Evolutionary conservation across 2,329 filamentous ascomycete genomes (phyloP).

Genomic region (Neofusicoccum laricinum): DNA sequence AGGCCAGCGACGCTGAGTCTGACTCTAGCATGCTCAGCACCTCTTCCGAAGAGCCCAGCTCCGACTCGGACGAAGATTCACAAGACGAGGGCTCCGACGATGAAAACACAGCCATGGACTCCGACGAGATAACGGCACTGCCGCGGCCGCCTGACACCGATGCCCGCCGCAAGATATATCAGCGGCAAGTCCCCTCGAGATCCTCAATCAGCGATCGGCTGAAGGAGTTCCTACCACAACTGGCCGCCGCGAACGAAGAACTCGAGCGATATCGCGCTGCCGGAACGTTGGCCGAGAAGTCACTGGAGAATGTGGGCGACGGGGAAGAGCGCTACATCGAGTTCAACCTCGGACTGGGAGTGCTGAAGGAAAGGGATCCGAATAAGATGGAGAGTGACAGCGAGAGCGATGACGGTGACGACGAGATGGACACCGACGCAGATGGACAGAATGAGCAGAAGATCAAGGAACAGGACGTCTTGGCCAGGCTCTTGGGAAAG

Average conservation of each 20-base stretch:
- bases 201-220: slow-evolving; percentile 27
- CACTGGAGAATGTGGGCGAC: slow-evolving; percentile 34
- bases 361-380: slow-evolving; percentile 40
- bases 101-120: slow-evolving; percentile 17
- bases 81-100: slow-evolving; percentile 25
- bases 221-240: slow-evolving; percentile 40
- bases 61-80: slow-evolving; percentile 24
- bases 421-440: slow-evolving; percentile 18
- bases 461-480: slow-evolving; percentile 27
- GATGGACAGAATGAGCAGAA: background rate
- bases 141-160: background rate
- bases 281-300: slow-evolving; percentile 35
- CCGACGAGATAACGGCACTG: slow-evolving; percentile 1
- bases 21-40: slow-evolving; percentile 18
- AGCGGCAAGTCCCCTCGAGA: background rate
- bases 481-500: slow-evolving; percentile 37
- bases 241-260: slow-evolving; percentile 43
- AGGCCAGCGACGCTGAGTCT: slow-evolving; percentile 1
- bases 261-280: slow-evolving; percentile 39
- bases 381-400: slow-evolving; percentile 23
- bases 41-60: slow-evolving; percentile 38
- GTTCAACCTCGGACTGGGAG: slow-evolving; percentile 48
- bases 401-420: slow-evolving; percentile 25
- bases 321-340: slow-evolving; percentile 38
- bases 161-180: slow-evolving; percentile 9